phyloP scores from a whole-genome alignment of 176 grass and related monocot species.

The Juncus effusus region DNA sequence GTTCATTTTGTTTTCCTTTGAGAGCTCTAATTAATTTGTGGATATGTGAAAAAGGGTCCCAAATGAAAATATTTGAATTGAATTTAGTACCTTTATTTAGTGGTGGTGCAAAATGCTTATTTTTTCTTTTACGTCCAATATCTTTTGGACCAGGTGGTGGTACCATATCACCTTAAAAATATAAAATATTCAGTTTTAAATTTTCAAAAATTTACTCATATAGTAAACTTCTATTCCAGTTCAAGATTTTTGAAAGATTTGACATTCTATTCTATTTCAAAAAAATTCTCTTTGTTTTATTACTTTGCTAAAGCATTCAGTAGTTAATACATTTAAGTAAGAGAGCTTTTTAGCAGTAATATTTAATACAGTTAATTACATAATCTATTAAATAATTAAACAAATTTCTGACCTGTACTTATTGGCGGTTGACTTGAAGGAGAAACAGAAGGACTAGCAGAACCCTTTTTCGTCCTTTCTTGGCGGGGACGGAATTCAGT shows the following conservation, averaged over 20 bases:
- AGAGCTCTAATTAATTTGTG: background rate
- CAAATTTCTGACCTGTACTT: constrained; percentile 42
- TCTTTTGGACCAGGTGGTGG: constrained; percentile 32
- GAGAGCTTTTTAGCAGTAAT: too few species aligned
- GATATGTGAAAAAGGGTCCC: background rate
- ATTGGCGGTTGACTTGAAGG: constrained; percentile 41
- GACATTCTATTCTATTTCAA: too few species aligned
- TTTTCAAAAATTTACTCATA: background rate
- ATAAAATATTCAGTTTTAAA: constrained; percentile 16
- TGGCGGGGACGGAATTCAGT: constrained; percentile 32
- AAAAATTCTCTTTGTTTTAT: too few species aligned
- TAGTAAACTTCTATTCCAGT: too few species aligned
- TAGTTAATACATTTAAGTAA: too few species aligned
- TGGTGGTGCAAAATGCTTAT: constrained; percentile 38
- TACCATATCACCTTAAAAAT: background rate
- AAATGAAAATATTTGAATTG: constrained; percentile 13
- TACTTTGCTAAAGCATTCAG: too few species aligned
- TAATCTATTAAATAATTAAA: background rate
- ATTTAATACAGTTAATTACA: too few species aligned
- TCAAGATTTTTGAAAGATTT: too few species aligned
- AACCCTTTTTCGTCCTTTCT: constrained; percentile 31
- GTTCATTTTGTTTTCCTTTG: too few species aligned
- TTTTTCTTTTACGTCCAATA: constrained; percentile 33
- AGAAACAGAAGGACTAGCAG: constrained; percentile 23
- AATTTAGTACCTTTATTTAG: constrained; percentile 40